phyloP scores from a whole-genome alignment of 306 rosid genomes.

The Arachis stenosperma region DNA sequence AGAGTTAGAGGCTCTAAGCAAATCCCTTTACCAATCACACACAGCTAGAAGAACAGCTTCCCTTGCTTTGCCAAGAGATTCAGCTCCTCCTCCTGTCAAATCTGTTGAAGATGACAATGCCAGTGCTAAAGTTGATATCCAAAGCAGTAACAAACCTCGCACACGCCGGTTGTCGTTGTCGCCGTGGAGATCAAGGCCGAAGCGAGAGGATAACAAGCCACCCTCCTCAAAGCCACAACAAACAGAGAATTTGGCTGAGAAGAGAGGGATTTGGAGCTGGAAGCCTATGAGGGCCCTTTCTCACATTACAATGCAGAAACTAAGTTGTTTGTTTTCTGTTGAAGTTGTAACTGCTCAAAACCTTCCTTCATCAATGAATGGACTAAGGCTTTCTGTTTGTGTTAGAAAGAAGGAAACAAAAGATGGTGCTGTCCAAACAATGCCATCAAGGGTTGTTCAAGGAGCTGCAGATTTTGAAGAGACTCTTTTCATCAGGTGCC shows the following conservation, averaged over 20 bases:
- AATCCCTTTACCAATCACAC: conserved; percentile 75
- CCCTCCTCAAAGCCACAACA: conserved; percentile 18
- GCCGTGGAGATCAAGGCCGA: conserved; percentile 73
- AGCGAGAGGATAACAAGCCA: conserved; percentile 48
- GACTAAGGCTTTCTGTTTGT: conserved; percentile 77
- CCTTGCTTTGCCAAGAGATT: conserved; percentile 69
- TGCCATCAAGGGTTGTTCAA: conserved; percentile 84
- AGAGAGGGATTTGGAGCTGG: conserved; percentile 94
- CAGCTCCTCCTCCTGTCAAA: conserved; percentile 52
- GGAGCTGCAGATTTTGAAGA: conserved; percentile 96
- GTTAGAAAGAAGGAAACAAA: conserved; percentile 86
- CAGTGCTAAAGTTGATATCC: conserved; percentile 38
- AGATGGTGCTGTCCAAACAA: conserved; percentile 85
- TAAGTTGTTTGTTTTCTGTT: conserved; percentile 79
- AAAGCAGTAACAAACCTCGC: conserved; percentile 44
- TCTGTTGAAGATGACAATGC: conserved; percentile 55
- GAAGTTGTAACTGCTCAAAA: conserved; percentile 74
- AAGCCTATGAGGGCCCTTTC: conserved; percentile 81
- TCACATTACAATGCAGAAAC: conserved; percentile 76
- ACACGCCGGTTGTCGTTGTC: conserved; percentile 80
- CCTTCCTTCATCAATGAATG: conserved; percentile 91
- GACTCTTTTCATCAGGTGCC: conserved; percentile 79
- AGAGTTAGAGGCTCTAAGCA: conserved; percentile 79
- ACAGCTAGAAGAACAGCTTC: conserved; percentile 79
- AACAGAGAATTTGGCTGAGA: conserved; percentile 50